Percentiles rank a stretch among this genome's conserved stretches.
phyloP scores from a whole-genome alignment of 305 asterid species.

The Caryopteris hybrid region DNA sequence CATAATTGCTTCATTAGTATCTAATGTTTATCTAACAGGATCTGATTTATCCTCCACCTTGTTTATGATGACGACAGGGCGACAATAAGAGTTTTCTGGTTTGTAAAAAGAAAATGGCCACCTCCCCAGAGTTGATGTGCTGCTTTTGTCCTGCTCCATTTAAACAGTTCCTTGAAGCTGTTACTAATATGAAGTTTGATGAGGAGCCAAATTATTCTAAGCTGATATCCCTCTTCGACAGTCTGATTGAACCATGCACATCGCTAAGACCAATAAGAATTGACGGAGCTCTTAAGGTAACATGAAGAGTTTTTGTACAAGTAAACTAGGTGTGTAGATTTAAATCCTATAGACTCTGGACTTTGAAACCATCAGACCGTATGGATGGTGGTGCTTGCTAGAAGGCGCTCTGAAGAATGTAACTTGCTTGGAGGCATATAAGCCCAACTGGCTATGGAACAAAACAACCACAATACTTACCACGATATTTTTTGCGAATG shows the following conservation, averaged over 20 bases:
- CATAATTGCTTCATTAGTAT: not conserved
- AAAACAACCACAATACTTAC: too few species aligned
- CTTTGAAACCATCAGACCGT: too few species aligned
- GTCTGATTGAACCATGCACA: slow-evolving; percentile 80
- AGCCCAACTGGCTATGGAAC: too few species aligned
- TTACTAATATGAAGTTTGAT: slow-evolving; percentile 88
- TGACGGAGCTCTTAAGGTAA: slow-evolving; percentile 95
- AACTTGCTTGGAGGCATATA: too few species aligned
- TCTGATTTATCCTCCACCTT: too few species aligned
- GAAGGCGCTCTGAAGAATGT: too few species aligned
- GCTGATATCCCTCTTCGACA: slow-evolving; percentile 71
- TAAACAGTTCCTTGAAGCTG: slow-evolving; percentile 85
- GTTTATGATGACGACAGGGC: slow-evolving; percentile 54
- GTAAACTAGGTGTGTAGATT: too few species aligned
- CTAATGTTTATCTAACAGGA: too few species aligned
- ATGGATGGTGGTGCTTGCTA: too few species aligned
- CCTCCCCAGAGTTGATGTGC: slow-evolving; percentile 93
- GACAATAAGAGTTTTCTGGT: slow-evolving; percentile 98
- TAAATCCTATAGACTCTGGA: too few species aligned
- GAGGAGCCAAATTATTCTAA: slow-evolving; percentile 95
- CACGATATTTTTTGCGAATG: too few species aligned
- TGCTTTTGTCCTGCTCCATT: slow-evolving; percentile 95
- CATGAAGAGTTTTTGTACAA: not conserved
- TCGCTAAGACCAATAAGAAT: slow-evolving; percentile 82
- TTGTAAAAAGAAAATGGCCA: slow-evolving; percentile 92